Evolutionary conservation across 129 eudicot species (phyloP).

Genomic region (Chrysanthemum lavandulifolium): DNA sequence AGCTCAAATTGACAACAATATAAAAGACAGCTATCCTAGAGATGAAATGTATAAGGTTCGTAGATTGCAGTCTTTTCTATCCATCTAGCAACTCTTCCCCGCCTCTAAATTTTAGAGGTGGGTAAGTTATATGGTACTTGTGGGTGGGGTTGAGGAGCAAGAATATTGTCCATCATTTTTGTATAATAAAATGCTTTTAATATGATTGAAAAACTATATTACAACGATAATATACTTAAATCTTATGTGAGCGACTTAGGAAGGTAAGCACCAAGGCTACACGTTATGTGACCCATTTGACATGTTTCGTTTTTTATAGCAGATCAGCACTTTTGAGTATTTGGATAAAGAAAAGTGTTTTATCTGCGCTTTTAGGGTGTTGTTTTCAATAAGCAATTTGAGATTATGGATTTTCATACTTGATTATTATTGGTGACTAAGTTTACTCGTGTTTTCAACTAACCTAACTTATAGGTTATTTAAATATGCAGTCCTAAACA

Average conservation of each 20-base stretch:
- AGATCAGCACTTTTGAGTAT: no score
- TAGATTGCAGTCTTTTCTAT: not conserved
- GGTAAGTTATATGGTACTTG: not conserved
- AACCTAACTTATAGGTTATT: no score
- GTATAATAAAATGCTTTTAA: not conserved
- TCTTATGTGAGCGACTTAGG: no score
- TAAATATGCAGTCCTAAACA: no score
- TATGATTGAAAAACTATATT: not conserved
- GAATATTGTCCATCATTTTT: not conserved
- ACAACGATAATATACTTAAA: not conserved
- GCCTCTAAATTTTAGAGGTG: not conserved
- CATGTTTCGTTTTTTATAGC: no score
- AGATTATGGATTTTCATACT: no score
- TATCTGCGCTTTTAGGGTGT: no score
- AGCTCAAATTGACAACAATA: conserved; percentile 33
- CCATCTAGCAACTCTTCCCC: not conserved
- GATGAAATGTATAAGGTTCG: conserved; percentile 39
- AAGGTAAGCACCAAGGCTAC: not conserved
- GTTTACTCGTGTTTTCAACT: no score
- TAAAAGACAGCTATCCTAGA: conserved; percentile 37
- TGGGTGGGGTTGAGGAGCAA: not conserved
- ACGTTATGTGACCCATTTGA: not conserved
- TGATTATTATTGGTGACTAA: no score
- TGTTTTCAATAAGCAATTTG: no score
- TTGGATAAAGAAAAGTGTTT: no score